These are phyloP conservation scores for Phellopilus nigrolimitatus DNA, from an alignment of 1,284 basidiomycete genomes.

Conservation along the genomic window DNA sequence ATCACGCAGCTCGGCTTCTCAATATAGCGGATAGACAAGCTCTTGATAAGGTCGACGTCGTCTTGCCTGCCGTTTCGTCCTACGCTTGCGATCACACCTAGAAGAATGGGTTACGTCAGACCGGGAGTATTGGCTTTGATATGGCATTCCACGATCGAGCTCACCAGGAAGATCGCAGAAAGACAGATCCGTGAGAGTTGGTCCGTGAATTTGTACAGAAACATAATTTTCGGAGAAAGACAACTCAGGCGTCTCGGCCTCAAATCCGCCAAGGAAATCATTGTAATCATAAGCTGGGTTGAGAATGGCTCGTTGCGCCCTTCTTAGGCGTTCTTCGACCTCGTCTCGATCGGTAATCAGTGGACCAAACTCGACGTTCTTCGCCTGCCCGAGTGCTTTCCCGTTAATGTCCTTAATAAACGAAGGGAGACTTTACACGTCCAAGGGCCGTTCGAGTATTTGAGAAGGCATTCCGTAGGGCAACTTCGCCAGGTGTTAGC, in stretches of 20 bases:
- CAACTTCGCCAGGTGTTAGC: conserved; percentile 42
- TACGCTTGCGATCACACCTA: conserved; percentile 63
- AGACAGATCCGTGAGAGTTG: conserved; percentile 64
- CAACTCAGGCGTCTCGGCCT: conserved; percentile 31
- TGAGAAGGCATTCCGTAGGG: conserved; percentile 63
- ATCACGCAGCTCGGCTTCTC: conserved; percentile 62
- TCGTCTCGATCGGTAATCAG: conserved; percentile 44
- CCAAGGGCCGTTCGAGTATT: conserved; percentile 46
- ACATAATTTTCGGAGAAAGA: conserved; percentile 63
- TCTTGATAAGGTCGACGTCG: conserved; percentile 61
- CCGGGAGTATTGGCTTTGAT: background rate
- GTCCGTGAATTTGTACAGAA: conserved; percentile 61
- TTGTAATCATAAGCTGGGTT: conserved; percentile 43
- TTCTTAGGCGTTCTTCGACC: conserved; percentile 61
- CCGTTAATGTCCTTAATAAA: conserved; percentile 43
- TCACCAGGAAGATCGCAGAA: conserved; percentile 69
- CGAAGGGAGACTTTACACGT: conserved; percentile 55
- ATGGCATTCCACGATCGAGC: background rate
- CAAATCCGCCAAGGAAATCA: conserved; percentile 37
- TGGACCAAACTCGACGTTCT: conserved; percentile 46
- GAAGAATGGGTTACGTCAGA: background rate
- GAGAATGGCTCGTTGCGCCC: conserved; percentile 69
- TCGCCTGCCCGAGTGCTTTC: conserved; percentile 35
- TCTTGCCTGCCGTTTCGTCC: conserved; percentile 41
- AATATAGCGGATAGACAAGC: conserved; percentile 57